These are phyloP conservation scores for Xerocomellus intermedius DNA, from an alignment of 768 basidiomycete genomes.

Conservation along the genomic window DNA sequence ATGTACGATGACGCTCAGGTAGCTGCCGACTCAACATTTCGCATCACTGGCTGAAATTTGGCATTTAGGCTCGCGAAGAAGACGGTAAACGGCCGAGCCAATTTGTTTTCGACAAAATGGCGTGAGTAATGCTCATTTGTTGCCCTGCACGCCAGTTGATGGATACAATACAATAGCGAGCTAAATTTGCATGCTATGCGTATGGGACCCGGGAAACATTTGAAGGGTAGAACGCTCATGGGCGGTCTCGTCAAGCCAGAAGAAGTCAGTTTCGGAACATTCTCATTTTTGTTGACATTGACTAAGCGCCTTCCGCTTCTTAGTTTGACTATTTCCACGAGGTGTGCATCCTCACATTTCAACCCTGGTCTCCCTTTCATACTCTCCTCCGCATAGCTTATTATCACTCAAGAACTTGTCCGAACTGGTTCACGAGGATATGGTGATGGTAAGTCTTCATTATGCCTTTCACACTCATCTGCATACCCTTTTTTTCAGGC, in stretches of 20 bases:
- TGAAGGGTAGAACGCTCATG: conserved; percentile 74
- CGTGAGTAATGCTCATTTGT: conserved; percentile 40
- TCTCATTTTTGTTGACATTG: not conserved
- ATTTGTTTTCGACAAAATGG: conserved; percentile 77
- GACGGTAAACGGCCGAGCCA: conserved; percentile 87
- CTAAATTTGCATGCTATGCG: conserved; percentile 85
- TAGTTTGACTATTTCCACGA: conserved; percentile 72
- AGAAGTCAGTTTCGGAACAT: conserved; percentile 42
- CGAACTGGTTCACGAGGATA: conserved; percentile 61
- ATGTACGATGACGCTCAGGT: conserved; percentile 47
- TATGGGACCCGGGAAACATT: conserved; percentile 85
- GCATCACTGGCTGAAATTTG: conserved; percentile 13
- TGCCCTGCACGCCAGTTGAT: not conserved
- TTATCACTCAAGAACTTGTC: conserved; percentile 63
- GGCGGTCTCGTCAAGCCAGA: conserved; percentile 74
- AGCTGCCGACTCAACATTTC: conserved; percentile 1
- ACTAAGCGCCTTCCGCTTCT: conserved; percentile 19
- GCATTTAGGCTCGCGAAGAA: conserved; percentile 62
- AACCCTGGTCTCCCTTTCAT: not conserved
- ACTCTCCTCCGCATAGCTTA: conserved; percentile 36
- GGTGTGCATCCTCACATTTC: conserved; percentile 42
- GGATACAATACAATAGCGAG: conserved; percentile 38
- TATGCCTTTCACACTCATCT: not conserved
- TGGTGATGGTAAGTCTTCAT: conserved; percentile 50
- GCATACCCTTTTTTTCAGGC: conserved; percentile 9